A percentile compares a stretch with the other conserved stretches of the same genome.
These are phyloP conservation scores for Helenozyma rhizophorensis DNA, from an alignment of 805 yeast genomes.

Conservation along the genomic window DNA sequence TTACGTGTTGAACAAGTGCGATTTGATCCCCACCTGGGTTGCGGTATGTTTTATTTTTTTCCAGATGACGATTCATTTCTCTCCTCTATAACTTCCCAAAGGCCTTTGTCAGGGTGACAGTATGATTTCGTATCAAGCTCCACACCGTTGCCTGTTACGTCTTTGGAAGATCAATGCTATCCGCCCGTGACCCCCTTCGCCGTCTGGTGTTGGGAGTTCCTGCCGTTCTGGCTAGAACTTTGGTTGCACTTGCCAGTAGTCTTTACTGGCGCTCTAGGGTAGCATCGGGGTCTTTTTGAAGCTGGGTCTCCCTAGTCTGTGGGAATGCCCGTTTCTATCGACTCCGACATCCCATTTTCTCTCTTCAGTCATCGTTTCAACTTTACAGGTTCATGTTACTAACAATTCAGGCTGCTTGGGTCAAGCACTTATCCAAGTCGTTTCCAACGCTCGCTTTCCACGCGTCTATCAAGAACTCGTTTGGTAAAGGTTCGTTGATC, in stretches of 20 bases:
- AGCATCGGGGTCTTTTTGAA: slow-evolving; percentile 64
- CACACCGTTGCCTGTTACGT: slow-evolving; percentile 84
- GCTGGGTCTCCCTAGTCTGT: slow-evolving; percentile 58
- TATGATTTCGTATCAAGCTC: slow-evolving; percentile 32
- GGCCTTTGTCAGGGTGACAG: slow-evolving; percentile 76
- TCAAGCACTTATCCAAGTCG: slow-evolving; percentile 84
- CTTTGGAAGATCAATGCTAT: slow-evolving; percentile 83
- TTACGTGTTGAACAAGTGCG: slow-evolving; percentile 94
- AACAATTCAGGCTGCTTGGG: slow-evolving; percentile 90
- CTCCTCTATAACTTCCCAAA: slow-evolving; percentile 48
- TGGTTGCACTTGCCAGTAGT: slow-evolving; percentile 32
- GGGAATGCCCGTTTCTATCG: slow-evolving; percentile 81
- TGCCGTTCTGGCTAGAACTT: slow-evolving; percentile 36
- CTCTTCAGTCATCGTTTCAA: background rate
- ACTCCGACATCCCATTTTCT: slow-evolving; percentile 55
- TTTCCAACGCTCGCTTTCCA: slow-evolving; percentile 97
- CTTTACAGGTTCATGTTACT: slow-evolving; percentile 13
- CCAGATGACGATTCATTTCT: slow-evolving; percentile 1
- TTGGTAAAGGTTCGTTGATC: slow-evolving; percentile 95
- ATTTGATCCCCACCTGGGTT: slow-evolving; percentile 98
- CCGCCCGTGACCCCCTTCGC: slow-evolving; percentile 47
- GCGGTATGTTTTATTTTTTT: slow-evolving; percentile 69
- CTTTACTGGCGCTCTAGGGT: slow-evolving; percentile 44
- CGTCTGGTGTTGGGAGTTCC: slow-evolving; percentile 43
- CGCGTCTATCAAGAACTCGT: slow-evolving; percentile 94